Evolutionary conservation across 1,284 basidiomycete species (phyloP).

Genomic region (Chondrostereum purpureum): DNA sequence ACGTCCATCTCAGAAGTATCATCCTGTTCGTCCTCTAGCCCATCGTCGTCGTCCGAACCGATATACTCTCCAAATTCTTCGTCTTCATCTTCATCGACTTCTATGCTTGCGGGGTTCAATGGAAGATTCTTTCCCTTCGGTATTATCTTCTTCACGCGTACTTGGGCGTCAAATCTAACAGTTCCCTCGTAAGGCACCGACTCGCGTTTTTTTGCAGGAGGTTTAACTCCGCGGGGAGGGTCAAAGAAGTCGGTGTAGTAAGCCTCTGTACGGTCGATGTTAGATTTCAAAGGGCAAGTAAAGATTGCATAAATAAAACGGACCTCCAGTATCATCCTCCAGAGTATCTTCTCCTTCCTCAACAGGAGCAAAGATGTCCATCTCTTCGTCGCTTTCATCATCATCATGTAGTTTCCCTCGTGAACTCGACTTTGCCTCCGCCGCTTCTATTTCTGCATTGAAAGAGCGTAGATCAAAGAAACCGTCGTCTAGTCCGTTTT

Average conservation of each 20-base stretch:
- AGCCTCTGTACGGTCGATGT: constrained; percentile 38
- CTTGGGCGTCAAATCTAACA: constrained; percentile 78
- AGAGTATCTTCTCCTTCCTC: constrained; percentile 31
- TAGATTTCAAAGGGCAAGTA: too few relatives aligned
- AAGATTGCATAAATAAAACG: constrained; percentile 15
- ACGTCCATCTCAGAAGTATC: constrained; percentile 20
- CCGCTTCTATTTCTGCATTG: constrained; percentile 80
- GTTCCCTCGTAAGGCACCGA: constrained; percentile 27
- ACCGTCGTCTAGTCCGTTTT: constrained; percentile 72
- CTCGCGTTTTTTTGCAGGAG: constrained; percentile 17
- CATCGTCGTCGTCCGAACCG: constrained; percentile 18
- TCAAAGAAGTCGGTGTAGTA: constrained; percentile 75
- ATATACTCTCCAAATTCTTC: constrained; percentile 22
- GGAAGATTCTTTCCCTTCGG: constrained; percentile 57
- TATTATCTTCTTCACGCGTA: constrained; percentile 74
- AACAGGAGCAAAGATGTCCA: constrained; percentile 70
- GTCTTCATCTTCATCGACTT: constrained; percentile 28
- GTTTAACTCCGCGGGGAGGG: constrained; percentile 30
- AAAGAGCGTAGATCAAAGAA: constrained; percentile 92
- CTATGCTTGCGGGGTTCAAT: constrained; percentile 33
- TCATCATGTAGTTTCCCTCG: constrained; percentile 56
- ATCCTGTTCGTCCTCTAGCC: constrained; percentile 21
- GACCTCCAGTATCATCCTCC: constrained; percentile 39
- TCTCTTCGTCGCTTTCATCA: constrained; percentile 48
- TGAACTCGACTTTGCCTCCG: constrained; percentile 64